These are phyloP conservation scores for Nicotiana tabacum DNA, from an alignment of 257 asterid genomes.

Conservation along the genomic window DNA sequence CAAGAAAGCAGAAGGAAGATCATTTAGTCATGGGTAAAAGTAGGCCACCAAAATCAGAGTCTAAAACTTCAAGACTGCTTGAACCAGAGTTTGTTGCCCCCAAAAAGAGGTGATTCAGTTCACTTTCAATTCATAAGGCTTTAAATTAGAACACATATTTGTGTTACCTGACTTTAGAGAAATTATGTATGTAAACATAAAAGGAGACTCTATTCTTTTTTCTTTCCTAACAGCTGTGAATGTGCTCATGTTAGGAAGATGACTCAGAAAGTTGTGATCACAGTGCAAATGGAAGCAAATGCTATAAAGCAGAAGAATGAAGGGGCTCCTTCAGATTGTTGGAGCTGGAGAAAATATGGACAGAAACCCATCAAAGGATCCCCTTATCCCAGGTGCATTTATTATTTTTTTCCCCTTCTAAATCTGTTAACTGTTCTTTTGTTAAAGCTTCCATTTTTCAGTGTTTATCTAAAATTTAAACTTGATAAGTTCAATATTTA, in stretches of 20 bases:
- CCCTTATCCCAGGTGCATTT: constrained; percentile 59
- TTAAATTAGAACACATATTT: neutral
- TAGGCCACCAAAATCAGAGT: constrained; percentile 16
- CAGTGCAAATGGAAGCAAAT: constrained; percentile 47
- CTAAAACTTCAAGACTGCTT: constrained; percentile 11
- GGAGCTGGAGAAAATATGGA: constrained; percentile 81
- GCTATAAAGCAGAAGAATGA: constrained; percentile 45
- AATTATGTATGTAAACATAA: neutral
- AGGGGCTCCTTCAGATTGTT: constrained; percentile 59
- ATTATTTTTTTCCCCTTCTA: neutral
- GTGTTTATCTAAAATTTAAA: too few species aligned
- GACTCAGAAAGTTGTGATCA: constrained; percentile 47
- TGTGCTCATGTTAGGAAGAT: constrained; percentile 35
- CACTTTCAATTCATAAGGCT: neutral
- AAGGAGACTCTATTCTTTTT: neutral
- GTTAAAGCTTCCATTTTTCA: neutral
- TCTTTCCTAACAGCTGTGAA: neutral
- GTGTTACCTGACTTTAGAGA: neutral
- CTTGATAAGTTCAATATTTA: too few species aligned
- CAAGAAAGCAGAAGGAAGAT: neutral
- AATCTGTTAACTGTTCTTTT: neutral
- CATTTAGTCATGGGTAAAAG: constrained; percentile 21
- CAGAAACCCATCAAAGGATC: constrained; percentile 79
- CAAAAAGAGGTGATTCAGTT: constrained; percentile 42
- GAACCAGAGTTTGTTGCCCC: constrained; percentile 27